Evolutionary conservation across 768 basidiomycete species (phyloP).

Genomic region (Suillus hirtellus): DNA sequence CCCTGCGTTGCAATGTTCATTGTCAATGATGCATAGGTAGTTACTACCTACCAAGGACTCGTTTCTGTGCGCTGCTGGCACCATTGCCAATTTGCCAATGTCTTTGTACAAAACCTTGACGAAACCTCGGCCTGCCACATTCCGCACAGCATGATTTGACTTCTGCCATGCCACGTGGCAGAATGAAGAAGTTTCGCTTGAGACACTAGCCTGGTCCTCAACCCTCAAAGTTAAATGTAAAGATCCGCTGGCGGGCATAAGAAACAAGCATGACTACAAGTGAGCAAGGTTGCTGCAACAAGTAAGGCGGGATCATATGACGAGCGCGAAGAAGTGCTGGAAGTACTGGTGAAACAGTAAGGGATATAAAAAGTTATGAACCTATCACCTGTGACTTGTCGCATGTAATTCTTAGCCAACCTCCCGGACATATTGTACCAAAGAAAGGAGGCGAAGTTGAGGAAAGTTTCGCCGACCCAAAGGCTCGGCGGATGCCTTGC

Average conservation of each 20-base stretch:
- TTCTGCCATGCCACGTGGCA: not conserved
- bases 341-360: not conserved
- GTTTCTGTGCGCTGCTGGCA: not conserved
- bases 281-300: not conserved
- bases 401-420: slow-evolving; percentile 1
- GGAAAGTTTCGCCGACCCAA: not conserved
- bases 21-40: not conserved
- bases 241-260: not conserved
- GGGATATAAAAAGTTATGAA: not conserved
- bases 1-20: not conserved
- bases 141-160: not conserved
- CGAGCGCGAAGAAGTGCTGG: not conserved
- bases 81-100: too few relatives aligned
- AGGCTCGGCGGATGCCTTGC: not conserved
- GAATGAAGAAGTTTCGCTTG: not conserved
- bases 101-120: not conserved
- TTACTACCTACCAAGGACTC: not conserved
- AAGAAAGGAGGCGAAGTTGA: not conserved
- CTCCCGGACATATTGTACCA: not conserved
- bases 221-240: not conserved
- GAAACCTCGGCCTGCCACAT: not conserved
- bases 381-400: not conserved
- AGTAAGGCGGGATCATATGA: not conserved
- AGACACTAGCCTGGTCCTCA: not conserved
- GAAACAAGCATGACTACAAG: not conserved